Percentiles rank a stretch among this genome's conserved stretches.
Evolutionary conservation across 1,139 yeast species (phyloP).

Genomic region (Trichomonascaceae sp.): DNA sequence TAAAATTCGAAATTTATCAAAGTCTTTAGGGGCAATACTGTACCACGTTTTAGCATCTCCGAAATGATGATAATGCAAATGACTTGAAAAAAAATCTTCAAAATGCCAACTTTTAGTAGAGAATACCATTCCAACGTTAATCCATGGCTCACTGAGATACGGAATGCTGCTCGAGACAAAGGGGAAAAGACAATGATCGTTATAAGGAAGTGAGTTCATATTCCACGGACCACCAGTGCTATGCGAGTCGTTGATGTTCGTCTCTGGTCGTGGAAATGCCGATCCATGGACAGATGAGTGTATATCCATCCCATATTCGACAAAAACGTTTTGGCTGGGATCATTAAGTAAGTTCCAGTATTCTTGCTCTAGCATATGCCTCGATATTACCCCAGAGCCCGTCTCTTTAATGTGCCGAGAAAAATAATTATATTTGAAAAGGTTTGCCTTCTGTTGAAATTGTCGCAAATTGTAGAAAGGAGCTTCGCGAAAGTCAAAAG

Average conservation of each 20-base stretch:
- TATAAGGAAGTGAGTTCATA: conserved; percentile 53
- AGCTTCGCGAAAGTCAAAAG: conserved; percentile 53
- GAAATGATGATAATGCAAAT: conserved; percentile 55
- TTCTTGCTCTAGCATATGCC: conserved; percentile 30
- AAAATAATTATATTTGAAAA: conserved; percentile 40
- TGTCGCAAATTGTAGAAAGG: conserved; percentile 54
- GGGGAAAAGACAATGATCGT: conserved; percentile 46
- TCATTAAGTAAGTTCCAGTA: conserved; percentile 37
- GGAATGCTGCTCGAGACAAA: conserved; percentile 38
- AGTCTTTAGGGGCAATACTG: conserved; percentile 62
- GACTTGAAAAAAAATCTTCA: conserved; percentile 66
- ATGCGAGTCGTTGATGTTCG: conserved; percentile 19
- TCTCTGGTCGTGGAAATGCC: conserved; percentile 43
- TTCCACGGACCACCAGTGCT: conserved; percentile 55
- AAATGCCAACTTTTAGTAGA: conserved; percentile 63
- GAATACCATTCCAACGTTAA: conserved; percentile 59
- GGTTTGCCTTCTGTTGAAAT: conserved; percentile 52
- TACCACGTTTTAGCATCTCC: conserved; percentile 72
- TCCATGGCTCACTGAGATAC: conserved; percentile 37
- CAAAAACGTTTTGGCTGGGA: conserved; percentile 35
- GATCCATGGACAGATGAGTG: conserved; percentile 42
- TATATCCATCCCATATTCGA: conserved; percentile 44
- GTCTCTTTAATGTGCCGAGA: conserved; percentile 8
- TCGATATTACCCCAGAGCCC: conserved; percentile 11
- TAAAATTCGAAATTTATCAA: conserved; percentile 41